Evolutionary conservation across 495 filamentous ascomycete genomes (phyloP).

Genomic region (Aspergillus cristatus): DNA sequence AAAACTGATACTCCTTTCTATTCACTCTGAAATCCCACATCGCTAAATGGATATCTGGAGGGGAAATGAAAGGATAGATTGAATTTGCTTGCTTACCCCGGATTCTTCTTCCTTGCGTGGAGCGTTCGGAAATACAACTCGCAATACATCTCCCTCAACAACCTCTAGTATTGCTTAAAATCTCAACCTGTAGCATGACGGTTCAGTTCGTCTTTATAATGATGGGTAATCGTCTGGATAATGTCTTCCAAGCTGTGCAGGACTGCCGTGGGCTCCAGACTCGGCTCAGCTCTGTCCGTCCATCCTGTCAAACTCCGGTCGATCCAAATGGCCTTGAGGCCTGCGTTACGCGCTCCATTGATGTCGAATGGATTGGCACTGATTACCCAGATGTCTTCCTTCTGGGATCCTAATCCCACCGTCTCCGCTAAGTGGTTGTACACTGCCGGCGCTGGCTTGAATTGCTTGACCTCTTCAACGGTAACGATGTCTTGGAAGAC

Average conservation of each 20-base stretch:
- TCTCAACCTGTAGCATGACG: no score
- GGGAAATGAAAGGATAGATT: conserved; percentile 43
- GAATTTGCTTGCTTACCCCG: conserved; percentile 42
- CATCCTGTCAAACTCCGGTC: conserved; percentile 45
- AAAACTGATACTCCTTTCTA: conserved; percentile 37
- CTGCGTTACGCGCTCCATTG: conserved; percentile 33
- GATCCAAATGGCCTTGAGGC: conserved; percentile 60
- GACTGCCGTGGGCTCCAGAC: conserved; percentile 20
- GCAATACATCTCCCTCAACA: conserved; percentile 28
- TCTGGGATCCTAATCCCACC: conserved; percentile 37
- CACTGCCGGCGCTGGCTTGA: conserved; percentile 59
- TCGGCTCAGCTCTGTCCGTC: conserved; percentile 23
- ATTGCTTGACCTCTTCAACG: conserved; percentile 50
- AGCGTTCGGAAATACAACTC: conserved; percentile 44
- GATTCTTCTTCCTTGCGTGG: conserved; percentile 36
- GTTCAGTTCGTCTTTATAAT: no score
- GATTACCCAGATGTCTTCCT: conserved; percentile 58
- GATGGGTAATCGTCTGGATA: not conserved
- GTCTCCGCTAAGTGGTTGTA: conserved; percentile 52
- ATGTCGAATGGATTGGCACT: conserved; percentile 77
- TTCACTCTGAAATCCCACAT: conserved; percentile 39
- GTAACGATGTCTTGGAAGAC: conserved; percentile 51
- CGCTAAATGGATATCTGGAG: conserved; percentile 33
- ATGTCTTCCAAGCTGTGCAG: conserved; percentile 16
- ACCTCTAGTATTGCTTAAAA: not conserved